Evolutionary conservation across 495 filamentous ascomycete genomes (phyloP).

Genomic region (Ramalina intermedia): DNA sequence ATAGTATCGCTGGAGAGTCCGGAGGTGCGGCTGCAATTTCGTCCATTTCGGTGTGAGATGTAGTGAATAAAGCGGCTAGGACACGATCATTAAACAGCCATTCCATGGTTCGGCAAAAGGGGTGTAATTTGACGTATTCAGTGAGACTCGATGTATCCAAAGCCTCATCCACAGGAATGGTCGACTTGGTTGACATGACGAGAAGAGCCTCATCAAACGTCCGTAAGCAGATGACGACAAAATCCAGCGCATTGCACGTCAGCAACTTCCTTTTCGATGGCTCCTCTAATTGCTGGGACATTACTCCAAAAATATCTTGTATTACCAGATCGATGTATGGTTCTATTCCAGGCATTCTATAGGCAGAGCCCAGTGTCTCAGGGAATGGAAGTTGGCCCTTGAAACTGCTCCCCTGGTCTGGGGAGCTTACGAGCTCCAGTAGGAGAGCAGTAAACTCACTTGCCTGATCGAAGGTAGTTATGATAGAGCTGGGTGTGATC

Average conservation of each 20-base stretch:
- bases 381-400: constrained; percentile 74
- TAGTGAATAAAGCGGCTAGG: constrained; percentile 58
- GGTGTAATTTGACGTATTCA: constrained; percentile 71
- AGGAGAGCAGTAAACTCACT: constrained; percentile 69
- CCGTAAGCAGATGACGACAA: constrained; percentile 56
- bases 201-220: constrained; percentile 91
- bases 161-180: constrained; percentile 53
- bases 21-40: constrained; percentile 50
- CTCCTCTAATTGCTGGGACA: constrained; percentile 44
- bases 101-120: constrained; percentile 85
- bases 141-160: constrained; percentile 56
- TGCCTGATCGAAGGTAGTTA: constrained; percentile 60
- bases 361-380: constrained; percentile 64
- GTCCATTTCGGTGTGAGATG: constrained; percentile 54
- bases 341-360: constrained; percentile 76
- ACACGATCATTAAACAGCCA: constrained; percentile 95
- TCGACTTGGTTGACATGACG: constrained; percentile 60
- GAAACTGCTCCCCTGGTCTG: constrained; percentile 38
- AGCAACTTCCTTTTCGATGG: constrained; percentile 50
- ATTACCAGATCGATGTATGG: constrained; percentile 82
- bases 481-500: constrained; percentile 43
- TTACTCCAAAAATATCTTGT: constrained; percentile 53
- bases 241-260: constrained; percentile 62
- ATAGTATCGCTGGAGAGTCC: constrained; percentile 61
- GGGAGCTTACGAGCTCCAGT: constrained; percentile 48